Percentiles rank a stretch among this genome's conserved stretches.
Conservation (phyloP, 768 basidiomycete species). For the Collybiopsis luxurians region DNA sequence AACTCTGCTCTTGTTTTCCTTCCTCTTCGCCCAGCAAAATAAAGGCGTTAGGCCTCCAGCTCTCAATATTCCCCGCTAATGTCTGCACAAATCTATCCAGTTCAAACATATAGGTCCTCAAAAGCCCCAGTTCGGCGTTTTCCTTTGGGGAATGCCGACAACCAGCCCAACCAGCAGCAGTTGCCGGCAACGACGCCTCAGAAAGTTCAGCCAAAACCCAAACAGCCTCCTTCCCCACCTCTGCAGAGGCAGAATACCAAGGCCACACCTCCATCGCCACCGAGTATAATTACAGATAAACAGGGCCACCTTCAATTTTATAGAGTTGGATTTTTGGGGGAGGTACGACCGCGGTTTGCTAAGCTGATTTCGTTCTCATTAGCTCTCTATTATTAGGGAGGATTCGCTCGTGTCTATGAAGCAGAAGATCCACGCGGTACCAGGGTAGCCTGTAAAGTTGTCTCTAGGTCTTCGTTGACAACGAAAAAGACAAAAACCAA, state of each 20-base stretch:
- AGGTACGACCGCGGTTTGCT: constrained; percentile 45
- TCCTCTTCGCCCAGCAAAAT: neutral
- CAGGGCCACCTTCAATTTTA: constrained; percentile 53
- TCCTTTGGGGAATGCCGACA: constrained; percentile 42
- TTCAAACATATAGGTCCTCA: constrained; percentile 28
- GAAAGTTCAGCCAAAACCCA: constrained; percentile 37
- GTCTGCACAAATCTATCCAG: constrained; percentile 36
- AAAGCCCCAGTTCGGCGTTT: constrained; percentile 24
- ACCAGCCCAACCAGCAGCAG: constrained; percentile 29
- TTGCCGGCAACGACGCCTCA: constrained; percentile 29
- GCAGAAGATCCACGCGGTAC: constrained; percentile 69
- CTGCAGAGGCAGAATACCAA: constrained; percentile 81
- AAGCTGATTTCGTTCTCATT: neutral
- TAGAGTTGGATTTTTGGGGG: constrained; percentile 83
- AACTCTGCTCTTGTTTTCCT: neutral
- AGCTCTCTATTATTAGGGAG: constrained; percentile 50
- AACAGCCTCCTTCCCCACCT: constrained; percentile 54
- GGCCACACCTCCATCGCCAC: constrained; percentile 78
- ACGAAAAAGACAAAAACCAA: constrained; percentile 98
- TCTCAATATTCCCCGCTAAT: constrained; percentile 12
- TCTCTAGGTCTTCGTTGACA: constrained; percentile 88
- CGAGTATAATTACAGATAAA: constrained; percentile 71
- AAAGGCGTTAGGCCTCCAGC: constrained; percentile 45
- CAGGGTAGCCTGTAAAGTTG: constrained; percentile 87
- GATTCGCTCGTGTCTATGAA: constrained; percentile 96